phyloP scores from a whole-genome alignment of 2,329 filamentous ascomycete species.

The Gaeumannomyces tritici region DNA sequence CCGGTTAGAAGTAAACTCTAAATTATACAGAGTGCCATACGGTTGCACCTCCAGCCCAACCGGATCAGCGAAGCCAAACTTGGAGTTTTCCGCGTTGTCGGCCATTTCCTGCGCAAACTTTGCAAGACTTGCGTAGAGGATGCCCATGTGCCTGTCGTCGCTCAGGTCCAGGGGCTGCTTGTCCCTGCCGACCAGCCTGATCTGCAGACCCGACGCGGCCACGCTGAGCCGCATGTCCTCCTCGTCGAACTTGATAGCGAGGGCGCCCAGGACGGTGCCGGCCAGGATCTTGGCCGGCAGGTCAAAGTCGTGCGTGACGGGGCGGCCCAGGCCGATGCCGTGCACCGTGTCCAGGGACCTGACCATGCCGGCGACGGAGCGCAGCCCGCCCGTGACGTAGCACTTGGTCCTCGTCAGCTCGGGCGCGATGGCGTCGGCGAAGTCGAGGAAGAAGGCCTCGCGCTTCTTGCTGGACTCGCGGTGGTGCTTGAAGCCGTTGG shows the following conservation, averaged over 20 bases:
- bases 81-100: background rate
- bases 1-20: too few species aligned
- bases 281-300: conserved; percentile 18
- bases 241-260: background rate
- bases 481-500: conserved; percentile 38
- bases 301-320: conserved; percentile 21
- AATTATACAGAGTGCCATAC: background rate
- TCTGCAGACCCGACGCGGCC: background rate
- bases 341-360: conserved; percentile 46
- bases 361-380: conserved; percentile 46
- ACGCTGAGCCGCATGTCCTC: background rate
- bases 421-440: conserved; percentile 41
- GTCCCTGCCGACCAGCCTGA: background rate
- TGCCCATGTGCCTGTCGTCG: background rate
- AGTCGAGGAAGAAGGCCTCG: conserved; percentile 52
- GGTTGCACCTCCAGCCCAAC: background rate
- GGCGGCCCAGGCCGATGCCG: conserved; percentile 45
- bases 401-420: conserved; percentile 37
- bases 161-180: conserved; percentile 4
- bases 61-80: background rate
- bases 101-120: background rate
- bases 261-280: conserved; percentile 9
- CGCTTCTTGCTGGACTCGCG: conserved; percentile 44
- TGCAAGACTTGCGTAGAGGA: background rate
- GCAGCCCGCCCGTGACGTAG: conserved; percentile 51